These are phyloP conservation scores for Bremia lactucae DNA, from an alignment of 352 stramenopile species.

Conservation along the genomic window DNA sequence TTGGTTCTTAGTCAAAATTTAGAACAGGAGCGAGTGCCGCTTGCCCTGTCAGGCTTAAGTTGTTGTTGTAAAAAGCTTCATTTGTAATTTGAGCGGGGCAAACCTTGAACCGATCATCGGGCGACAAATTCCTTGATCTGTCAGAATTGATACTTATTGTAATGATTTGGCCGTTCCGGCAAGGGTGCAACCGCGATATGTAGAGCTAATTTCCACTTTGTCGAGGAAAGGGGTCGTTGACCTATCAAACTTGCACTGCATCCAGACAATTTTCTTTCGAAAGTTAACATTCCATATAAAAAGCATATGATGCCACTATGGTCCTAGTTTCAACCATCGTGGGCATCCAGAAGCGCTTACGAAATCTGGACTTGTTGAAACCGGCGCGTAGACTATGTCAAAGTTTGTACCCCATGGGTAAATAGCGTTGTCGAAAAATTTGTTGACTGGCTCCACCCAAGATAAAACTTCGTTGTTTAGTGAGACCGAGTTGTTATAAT, in stretches of 20 bases:
- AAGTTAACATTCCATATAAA: background rate
- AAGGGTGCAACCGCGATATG: background rate
- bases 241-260: background rate
- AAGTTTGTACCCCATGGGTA: background rate
- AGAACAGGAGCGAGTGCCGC: background rate
- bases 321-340: background rate
- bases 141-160: background rate
- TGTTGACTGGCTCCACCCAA: background rate
- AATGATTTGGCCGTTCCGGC: background rate
- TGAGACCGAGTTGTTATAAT: background rate
- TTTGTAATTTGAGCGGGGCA: background rate
- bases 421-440: background rate
- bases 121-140: background rate
- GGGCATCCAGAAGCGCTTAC: background rate
- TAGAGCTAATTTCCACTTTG: background rate
- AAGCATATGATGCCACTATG: background rate
- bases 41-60: background rate
- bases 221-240: background rate
- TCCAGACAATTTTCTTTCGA: background rate
- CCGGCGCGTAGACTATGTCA: background rate
- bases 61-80: background rate
- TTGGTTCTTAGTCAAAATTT: slow-evolving; percentile 22
- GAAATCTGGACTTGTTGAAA: background rate
- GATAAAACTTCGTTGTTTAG: background rate
- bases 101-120: background rate